Evolutionary conservation across 2,329 filamentous ascomycete species (phyloP), one percentile per base, ranked within the genome.

Genomic region (Cercospora brassicicola): DNA sequence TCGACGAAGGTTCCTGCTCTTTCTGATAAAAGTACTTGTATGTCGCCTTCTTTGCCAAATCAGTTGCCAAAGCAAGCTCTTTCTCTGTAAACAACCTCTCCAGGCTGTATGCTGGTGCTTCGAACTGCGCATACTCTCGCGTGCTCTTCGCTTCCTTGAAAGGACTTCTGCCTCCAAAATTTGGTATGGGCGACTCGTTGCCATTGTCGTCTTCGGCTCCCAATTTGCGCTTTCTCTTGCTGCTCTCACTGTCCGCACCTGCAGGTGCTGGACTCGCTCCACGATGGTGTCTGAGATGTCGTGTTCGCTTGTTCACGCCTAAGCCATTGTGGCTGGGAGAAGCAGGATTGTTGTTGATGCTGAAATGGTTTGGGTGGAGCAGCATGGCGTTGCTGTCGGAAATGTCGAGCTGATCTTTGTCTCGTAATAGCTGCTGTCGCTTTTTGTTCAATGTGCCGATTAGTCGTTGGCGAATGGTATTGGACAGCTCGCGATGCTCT

Each of bases 61-160:
- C 88, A 68, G 87, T 87, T 65, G 87, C 86, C 76, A 87, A 81
- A 62, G 84, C 84, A 63, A 90, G 83, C 77, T 90, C 88, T 79
- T 89, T 90, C 69, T 90, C 88, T 2, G 87, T 90, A 75, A 90
- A 90, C 15, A 90, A 81, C n/a, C 85, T 84, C 65, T 89, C 84
- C 66, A 90, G 84, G 7, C 86, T 88, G 78, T 88, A 89, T 4
- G 84, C 81, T 1, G 87, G 82, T 7, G 86, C 84, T 69, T 86
- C 84, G 72, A 86, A 86, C 71, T 90, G 87, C 56, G 84, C 81
- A 59, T 85, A 83, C 59, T 84, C 76, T 31, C 80, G 81, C 72
- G 83, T 83, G 10, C 83, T 80, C 75, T 85, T 86, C 62, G 83
- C 82, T 71, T 87, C 86, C 64, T 82, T 82, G 78, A 82, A 84